A percentile compares a stretch with the other conserved stretches of the same genome.
These are phyloP conservation scores for Pezicula radicicola DNA, from an alignment of 2,329 filamentous ascomycete genomes.

Conservation along the genomic window DNA sequence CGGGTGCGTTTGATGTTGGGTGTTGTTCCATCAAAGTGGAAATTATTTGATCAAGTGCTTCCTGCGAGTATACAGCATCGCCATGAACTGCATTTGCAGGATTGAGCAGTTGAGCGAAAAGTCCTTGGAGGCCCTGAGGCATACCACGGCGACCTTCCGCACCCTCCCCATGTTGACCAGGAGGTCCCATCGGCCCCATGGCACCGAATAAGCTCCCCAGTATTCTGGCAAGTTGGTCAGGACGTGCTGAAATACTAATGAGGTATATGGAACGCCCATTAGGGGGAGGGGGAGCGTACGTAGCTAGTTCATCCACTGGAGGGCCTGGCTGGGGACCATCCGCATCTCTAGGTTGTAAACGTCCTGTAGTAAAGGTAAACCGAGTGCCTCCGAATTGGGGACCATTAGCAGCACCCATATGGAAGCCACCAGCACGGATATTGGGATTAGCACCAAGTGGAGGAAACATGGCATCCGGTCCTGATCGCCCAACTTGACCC, in stretches of 20 bases:
- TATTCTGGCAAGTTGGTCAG: conserved; percentile 25
- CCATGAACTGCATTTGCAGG: conserved; percentile 56
- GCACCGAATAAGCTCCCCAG: conserved; percentile 23
- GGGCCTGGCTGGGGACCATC: conserved; percentile 45
- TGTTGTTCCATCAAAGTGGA: conserved; percentile 85
- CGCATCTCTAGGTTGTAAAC: conserved; percentile 47
- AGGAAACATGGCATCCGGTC: conserved; percentile 23
- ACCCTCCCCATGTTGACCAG: conserved; percentile 15
- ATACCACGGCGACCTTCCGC: conserved; percentile 27
- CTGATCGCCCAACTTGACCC: conserved; percentile 25
- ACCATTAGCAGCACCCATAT: conserved; percentile 13
- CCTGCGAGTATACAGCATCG: conserved; percentile 87
- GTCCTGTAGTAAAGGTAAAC: conserved; percentile 26
- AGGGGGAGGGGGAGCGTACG: conserved; percentile 34
- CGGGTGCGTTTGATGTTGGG: conserved; percentile 71
- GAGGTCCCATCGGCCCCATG: conserved; percentile 16
- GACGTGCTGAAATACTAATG: conserved; percentile 17
- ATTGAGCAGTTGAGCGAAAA: conserved; percentile 50
- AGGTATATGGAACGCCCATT: conserved; percentile 15
- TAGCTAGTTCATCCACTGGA: conserved; percentile 43
- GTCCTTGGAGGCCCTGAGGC: conserved; percentile 43
- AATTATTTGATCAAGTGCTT: conserved; percentile 86
- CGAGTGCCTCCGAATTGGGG: conserved; percentile 20
- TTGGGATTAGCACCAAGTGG: conserved; percentile 2
- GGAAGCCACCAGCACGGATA: conserved; percentile 7